These are phyloP conservation scores for Leptographium radiaticola DNA, from an alignment of 2,329 filamentous ascomycete species.

Conservation along the genomic window DNA sequence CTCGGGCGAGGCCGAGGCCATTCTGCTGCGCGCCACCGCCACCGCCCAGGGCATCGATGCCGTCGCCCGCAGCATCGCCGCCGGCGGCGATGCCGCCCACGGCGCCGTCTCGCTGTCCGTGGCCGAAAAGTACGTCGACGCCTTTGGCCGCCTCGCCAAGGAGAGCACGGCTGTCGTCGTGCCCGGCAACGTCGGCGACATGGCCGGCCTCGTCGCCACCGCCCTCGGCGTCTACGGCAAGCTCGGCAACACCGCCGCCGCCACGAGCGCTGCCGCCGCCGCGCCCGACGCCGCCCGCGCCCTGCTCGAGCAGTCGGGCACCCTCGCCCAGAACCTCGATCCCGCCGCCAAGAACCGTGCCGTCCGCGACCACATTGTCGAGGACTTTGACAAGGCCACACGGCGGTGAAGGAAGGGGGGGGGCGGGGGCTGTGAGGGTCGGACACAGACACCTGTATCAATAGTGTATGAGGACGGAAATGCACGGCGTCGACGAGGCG, in stretches of 20 bases:
- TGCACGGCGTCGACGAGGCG: too few relatives aligned
- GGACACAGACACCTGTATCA: not conserved
- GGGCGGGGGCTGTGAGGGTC: not conserved
- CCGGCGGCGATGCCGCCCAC: slow-evolving; percentile 64
- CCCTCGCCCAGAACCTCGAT: not conserved
- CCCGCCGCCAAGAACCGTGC: slow-evolving; percentile 5
- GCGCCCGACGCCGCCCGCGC: slow-evolving; percentile 50
- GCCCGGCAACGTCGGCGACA: slow-evolving; percentile 91
- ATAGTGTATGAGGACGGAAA: not conserved
- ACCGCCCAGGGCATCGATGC: slow-evolving; percentile 82
- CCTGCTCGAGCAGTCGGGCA: slow-evolving; percentile 22
- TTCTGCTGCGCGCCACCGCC: slow-evolving; percentile 67
- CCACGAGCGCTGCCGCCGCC: slow-evolving; percentile 59
- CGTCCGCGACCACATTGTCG: slow-evolving; percentile 15
- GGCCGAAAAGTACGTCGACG: slow-evolving; percentile 92
- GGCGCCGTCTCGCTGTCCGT: slow-evolving; percentile 76
- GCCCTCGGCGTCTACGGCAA: slow-evolving; percentile 93
- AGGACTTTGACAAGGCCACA: slow-evolving; percentile 16
- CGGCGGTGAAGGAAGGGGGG: slow-evolving; percentile 3
- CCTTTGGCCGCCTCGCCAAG: slow-evolving; percentile 82
- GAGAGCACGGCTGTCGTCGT: slow-evolving; percentile 94
- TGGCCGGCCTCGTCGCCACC: slow-evolving; percentile 91
- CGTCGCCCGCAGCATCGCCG: slow-evolving; percentile 61
- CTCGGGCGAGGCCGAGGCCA: slow-evolving; percentile 86
- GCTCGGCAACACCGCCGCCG: slow-evolving; percentile 66